Percentiles rank a stretch among this genome's conserved stretches.
Evolutionary conservation across 2,329 filamentous ascomycete genomes (phyloP).

Genomic region (Hypoxylon sp.): DNA sequence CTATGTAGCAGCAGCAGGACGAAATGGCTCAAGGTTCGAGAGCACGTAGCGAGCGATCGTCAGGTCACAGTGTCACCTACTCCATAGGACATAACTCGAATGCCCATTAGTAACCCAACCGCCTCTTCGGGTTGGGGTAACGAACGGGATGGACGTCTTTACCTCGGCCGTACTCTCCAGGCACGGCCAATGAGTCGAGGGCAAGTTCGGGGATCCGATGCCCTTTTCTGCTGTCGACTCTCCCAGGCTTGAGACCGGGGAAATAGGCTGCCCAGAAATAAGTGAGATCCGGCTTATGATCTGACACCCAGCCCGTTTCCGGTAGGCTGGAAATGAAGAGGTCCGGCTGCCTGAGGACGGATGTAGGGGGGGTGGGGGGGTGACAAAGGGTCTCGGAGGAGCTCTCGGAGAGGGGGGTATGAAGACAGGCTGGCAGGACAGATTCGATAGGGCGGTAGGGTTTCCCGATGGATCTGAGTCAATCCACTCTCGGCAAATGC

Average conservation of each 20-base stretch:
- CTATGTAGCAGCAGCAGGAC: constrained; percentile 11
- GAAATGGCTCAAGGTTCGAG: constrained; percentile 24
- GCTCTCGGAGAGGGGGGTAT: not conserved
- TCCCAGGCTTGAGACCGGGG: constrained; percentile 7
- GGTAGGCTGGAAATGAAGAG: constrained; percentile 26
- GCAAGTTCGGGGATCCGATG: constrained; percentile 8
- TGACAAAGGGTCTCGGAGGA: not conserved
- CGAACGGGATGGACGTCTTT: constrained; percentile 32
- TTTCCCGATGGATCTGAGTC: constrained; percentile 34
- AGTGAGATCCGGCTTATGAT: constrained; percentile 9
- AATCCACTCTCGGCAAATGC: constrained; percentile 36
- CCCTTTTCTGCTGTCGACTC: constrained; percentile 15
- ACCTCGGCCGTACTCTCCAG: constrained; percentile 32
- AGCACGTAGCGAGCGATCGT: constrained; percentile 28
- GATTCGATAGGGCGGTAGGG: constrained; percentile 25
- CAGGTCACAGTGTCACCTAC: constrained; percentile 36
- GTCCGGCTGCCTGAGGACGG: not conserved
- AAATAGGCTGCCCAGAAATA: constrained; percentile 1
- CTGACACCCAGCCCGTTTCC: constrained; percentile 20
- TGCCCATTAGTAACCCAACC: constrained; percentile 26
- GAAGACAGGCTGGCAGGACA: constrained; percentile 22
- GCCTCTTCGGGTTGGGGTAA: constrained; percentile 32
- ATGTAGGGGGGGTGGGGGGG: not conserved
- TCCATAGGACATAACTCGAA: constrained; percentile 15
- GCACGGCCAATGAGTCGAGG: constrained; percentile 12